phyloP scores from a whole-genome alignment of 345 rosid species.

The Salix udensis region DNA sequence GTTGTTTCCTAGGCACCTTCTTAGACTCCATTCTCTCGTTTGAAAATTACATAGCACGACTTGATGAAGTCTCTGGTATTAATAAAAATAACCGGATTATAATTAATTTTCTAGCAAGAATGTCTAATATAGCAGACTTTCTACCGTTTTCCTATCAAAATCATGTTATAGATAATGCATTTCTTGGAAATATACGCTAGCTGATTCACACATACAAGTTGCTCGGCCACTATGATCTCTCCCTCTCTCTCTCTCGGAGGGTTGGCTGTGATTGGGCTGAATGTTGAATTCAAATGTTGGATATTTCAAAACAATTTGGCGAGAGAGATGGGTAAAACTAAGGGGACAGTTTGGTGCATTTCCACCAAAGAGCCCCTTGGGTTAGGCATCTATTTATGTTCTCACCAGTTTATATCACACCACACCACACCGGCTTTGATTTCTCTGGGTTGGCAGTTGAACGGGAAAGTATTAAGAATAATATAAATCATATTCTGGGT shows the following conservation, averaged over 20 bases:
- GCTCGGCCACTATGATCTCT: background rate
- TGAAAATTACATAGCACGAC: constrained; percentile 4
- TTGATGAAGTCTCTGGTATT: background rate
- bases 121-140: background rate
- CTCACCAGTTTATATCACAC: constrained; percentile 9
- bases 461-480: background rate
- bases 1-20: constrained; percentile 18
- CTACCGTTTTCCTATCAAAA: background rate
- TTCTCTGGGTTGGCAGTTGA: constrained; percentile 8
- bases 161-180: background rate
- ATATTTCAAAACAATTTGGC: constrained; percentile 12
- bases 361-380: constrained; percentile 28
- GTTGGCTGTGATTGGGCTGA: background rate
- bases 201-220: background rate
- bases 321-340: constrained; percentile 1
- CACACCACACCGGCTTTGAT: constrained; percentile 8
- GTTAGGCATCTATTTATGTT: constrained; percentile 14
- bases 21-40: constrained; percentile 17
- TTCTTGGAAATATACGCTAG: background rate
- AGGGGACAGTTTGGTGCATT: constrained; percentile 30
- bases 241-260: no score
- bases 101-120: background rate
- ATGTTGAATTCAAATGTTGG: constrained; percentile 12
- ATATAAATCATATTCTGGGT: no score
- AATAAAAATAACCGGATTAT: background rate